A percentile compares a stretch with the other conserved stretches of the same genome.
Conservation (phyloP, 192 early-diverging fungal species). For the Pilaira anomala region DNA sequence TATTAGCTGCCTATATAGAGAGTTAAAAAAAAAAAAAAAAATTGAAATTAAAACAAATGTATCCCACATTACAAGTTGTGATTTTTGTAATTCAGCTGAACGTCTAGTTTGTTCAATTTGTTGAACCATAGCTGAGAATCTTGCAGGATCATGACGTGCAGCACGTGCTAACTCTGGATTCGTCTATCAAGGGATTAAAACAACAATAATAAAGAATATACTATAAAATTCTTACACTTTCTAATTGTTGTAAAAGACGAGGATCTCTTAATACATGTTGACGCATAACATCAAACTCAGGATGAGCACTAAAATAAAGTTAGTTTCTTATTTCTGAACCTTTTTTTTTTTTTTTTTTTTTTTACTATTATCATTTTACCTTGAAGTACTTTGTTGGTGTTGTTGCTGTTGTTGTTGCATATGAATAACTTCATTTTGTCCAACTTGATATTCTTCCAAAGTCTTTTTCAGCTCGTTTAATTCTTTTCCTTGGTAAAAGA, state of each 20-base stretch:
- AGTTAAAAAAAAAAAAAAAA: not conserved
- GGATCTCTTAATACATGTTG: conserved; percentile 63
- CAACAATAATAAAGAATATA: not conserved
- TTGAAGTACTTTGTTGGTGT: not conserved
- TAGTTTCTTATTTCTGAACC: not conserved
- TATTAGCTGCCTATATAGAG: conserved; percentile 44
- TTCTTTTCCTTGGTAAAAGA: conserved; percentile 65
- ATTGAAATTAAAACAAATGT: no score
- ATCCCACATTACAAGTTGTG: conserved; percentile 27
- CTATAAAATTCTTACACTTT: conserved; percentile 40
- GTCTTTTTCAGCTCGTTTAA: conserved; percentile 61
- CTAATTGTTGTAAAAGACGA: conserved; percentile 54
- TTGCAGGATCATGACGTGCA: conserved; percentile 60
- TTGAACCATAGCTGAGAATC: conserved; percentile 58
- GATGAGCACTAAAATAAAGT: not conserved
- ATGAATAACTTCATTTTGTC: conserved; percentile 72
- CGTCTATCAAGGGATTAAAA: conserved; percentile 29
- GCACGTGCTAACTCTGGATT: conserved; percentile 66
- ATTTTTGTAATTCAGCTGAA: conserved; percentile 50
- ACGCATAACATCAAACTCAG: conserved; percentile 46
- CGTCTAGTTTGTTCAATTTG: conserved; percentile 56
- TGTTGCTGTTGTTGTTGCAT: conserved; percentile 44
- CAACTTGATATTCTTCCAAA: conserved; percentile 62
- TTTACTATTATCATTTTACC: no score
- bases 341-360: not conserved